phyloP scores from a whole-genome alignment of 1,139 yeast genomes.

The Pichia sp. region DNA sequence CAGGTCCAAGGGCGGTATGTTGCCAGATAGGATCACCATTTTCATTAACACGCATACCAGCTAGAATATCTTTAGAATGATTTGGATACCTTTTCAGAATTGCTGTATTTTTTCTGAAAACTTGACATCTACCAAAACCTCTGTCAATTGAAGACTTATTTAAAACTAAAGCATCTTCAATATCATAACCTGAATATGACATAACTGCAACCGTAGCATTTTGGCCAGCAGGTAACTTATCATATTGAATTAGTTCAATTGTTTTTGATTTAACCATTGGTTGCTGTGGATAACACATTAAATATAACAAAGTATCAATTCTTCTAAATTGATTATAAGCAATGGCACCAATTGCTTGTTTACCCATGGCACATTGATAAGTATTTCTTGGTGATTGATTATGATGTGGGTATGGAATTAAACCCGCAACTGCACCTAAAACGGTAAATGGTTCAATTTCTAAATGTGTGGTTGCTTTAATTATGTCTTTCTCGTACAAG shows the following conservation, averaged over 20 bases:
- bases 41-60: slow-evolving; percentile 85
- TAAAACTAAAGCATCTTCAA: slow-evolving; percentile 95
- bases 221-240: slow-evolving; percentile 97
- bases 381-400: slow-evolving; percentile 98
- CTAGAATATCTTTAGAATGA: slow-evolving; percentile 84
- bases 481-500: slow-evolving; percentile 64
- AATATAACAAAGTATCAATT: slow-evolving; percentile 85
- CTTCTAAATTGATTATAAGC: slow-evolving; percentile 95
- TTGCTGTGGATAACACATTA: slow-evolving; percentile 97
- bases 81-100: slow-evolving; percentile 87
- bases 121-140: slow-evolving; percentile 98
- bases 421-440: slow-evolving; percentile 96
- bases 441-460: slow-evolving; percentile 97
- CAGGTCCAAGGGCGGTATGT: slow-evolving; percentile 83
- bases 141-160: slow-evolving; percentile 91
- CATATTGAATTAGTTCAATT: slow-evolving; percentile 89
- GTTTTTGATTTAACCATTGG: slow-evolving; percentile 99
- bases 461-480: slow-evolving; percentile 66
- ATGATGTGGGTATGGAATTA: slow-evolving; percentile 99
- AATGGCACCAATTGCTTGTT: slow-evolving; percentile 98
- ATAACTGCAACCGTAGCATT: slow-evolving; percentile 98
- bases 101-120: slow-evolving; percentile 87
- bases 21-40: slow-evolving; percentile 76
- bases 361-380: slow-evolving; percentile 99
- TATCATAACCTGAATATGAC: slow-evolving; percentile 99